Percentiles rank a stretch among this genome's conserved stretches.
Conservation (phyloP, 257 asterid species). For the Ajuga chamaepitys region DNA sequence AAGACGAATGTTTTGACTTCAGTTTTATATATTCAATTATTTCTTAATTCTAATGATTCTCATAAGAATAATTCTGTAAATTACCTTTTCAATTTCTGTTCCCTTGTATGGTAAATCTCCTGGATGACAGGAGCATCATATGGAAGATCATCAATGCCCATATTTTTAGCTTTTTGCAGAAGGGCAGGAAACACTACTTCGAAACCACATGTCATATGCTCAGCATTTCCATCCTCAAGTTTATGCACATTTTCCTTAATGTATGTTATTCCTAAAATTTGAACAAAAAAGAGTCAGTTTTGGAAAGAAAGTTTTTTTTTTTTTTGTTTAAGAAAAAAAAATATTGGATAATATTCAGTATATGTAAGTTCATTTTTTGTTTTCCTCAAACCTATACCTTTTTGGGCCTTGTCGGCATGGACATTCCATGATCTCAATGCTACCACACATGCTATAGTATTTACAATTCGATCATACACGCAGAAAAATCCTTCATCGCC, state of each 20-base stretch:
- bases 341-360: too few species aligned
- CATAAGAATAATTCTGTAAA: too few species aligned
- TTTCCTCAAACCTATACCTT: too few species aligned
- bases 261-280: constrained; percentile 22
- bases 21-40: too few species aligned
- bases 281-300: neutral
- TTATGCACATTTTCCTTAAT: constrained; percentile 25
- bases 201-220: constrained; percentile 40
- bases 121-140: too few species aligned
- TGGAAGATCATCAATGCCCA: constrained; percentile 26
- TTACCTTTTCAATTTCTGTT: too few species aligned
- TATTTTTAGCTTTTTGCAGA: constrained; percentile 21
- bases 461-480: constrained; percentile 27
- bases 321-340: too few species aligned
- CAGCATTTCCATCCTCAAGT: constrained; percentile 17
- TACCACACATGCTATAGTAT: constrained; percentile 40
- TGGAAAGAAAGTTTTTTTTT: too few species aligned
- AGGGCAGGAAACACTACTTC: constrained; percentile 35
- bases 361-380: too few species aligned
- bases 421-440: constrained; percentile 31
- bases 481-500: constrained; percentile 23
- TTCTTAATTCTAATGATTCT: too few species aligned
- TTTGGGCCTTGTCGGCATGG: neutral
- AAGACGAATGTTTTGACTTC: too few species aligned
- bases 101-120: too few species aligned